Evolutionary conservation across 148 eudicot genomes (phyloP).

Genomic region (Camellia sinensis): DNA sequence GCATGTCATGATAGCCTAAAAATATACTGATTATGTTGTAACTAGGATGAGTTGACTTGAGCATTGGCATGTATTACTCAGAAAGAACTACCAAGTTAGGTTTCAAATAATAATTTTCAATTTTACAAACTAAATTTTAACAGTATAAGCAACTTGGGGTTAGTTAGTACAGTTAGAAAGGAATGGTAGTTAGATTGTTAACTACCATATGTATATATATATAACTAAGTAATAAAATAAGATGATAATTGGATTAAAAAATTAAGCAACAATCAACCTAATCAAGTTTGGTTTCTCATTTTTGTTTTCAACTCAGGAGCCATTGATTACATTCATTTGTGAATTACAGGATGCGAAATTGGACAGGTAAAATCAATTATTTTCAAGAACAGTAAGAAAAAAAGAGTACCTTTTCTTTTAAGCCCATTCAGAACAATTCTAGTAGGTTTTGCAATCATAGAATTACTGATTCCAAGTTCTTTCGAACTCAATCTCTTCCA

Average conservation of each 20-base stretch:
- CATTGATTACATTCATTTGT: background rate
- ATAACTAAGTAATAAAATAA: too few species aligned
- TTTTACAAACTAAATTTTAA: background rate
- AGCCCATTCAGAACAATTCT: conserved; percentile 63
- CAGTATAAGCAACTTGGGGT: too few species aligned
- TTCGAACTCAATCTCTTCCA: conserved; percentile 73
- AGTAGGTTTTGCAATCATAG: conserved; percentile 56
- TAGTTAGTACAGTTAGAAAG: too few species aligned
- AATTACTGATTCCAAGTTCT: conserved; percentile 65
- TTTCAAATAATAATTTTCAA: background rate
- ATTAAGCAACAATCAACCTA: background rate
- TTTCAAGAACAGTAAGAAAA: background rate
- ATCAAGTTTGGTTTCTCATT: background rate
- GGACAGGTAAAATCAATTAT: background rate
- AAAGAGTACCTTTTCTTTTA: conserved; percentile 49
- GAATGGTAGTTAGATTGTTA: too few species aligned
- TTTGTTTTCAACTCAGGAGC: background rate
- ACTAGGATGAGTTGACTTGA: background rate
- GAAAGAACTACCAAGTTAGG: background rate
- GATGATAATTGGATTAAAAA: too few species aligned
- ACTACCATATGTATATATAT: too few species aligned
- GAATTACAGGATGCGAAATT: background rate
- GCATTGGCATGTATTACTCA: background rate
- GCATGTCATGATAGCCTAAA: background rate
- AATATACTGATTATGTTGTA: background rate